Percentiles rank a stretch among this genome's conserved stretches.
These are phyloP conservation scores for Ophiognomonia clavigignenti-juglandacearum DNA, from an alignment of 2,329 filamentous ascomycete species.

Conservation along the genomic window DNA sequence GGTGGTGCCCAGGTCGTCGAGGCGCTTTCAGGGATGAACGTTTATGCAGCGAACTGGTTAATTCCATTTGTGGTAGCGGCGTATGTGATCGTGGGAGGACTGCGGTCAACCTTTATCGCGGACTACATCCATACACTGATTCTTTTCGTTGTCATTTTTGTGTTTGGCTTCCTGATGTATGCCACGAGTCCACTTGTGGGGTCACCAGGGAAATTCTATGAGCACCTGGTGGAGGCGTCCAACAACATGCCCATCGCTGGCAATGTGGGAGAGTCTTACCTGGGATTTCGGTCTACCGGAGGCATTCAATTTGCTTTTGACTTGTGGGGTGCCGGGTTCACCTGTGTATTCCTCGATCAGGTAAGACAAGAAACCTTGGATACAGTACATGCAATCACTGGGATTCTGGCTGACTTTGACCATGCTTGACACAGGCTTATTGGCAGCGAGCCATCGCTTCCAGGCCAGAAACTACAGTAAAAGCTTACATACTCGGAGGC, in stretches of 20 bases:
- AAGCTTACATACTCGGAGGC: conserved; percentile 36
- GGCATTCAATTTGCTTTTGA: conserved; percentile 33
- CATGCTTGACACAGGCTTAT: too few species aligned
- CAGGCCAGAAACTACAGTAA: conserved; percentile 33
- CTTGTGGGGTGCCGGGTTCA: conserved; percentile 32
- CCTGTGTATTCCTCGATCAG: conserved; percentile 34
- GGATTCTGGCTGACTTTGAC: too few species aligned
- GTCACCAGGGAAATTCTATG: conserved; percentile 29
- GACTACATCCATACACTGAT: conserved; percentile 38
- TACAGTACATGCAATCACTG: too few species aligned
- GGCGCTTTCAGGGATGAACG: conserved; percentile 35
- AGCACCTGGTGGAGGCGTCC: conserved; percentile 29
- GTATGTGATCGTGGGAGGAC: conserved; percentile 34
- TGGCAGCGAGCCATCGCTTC: conserved; percentile 40
- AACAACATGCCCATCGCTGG: conserved; percentile 26
- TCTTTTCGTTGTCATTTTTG: conserved; percentile 32
- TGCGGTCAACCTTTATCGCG: conserved; percentile 35
- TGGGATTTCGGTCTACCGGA: conserved; percentile 30
- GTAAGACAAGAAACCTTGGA: too few species aligned
- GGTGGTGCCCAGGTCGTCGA: conserved; percentile 33
- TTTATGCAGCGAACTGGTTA: conserved; percentile 35
- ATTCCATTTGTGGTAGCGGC: conserved; percentile 33
- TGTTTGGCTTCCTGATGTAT: conserved; percentile 32
- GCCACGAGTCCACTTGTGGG: conserved; percentile 26
- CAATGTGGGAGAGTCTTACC: conserved; percentile 29